Evolutionary conservation across 164 flowering plant genomes (phyloP), one percentile per base, ranked within the genome.

Genomic region (Annona squamosa): DNA sequence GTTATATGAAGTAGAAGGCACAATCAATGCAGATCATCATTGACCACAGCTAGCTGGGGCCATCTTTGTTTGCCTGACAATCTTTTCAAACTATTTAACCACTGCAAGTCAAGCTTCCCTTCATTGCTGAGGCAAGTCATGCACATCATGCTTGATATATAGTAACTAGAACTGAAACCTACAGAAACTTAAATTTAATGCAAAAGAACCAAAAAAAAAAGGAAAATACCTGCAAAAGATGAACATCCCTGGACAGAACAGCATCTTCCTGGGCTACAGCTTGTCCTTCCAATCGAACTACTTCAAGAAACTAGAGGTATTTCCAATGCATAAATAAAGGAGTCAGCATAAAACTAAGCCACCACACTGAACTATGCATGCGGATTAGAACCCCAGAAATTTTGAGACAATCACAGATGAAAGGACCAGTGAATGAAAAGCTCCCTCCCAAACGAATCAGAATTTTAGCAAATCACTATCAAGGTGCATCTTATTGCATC

Each of bases 281-380:
- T 77, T 88, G 97, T 42, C 98, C 98, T 82, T 92, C 98, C 71
- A 92, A 89, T 18, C 97, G 88, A 64, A 94, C 81, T 62, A 94
- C 88, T 84, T 94, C 98, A 73, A 94, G 91, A 82, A 88, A 74
- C 98, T 94, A 65, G 87, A 41, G 63, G 70, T 12, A 76, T 66
- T 71, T 43, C 44, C 48, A 41, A 59, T 61, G 52, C 47, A 63
- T 16, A 13, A 71, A 45, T 45, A 66, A 17, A 70, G 19, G 44
- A 67, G 48, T 68, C 48, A 71, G 63, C 7, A 26, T 42, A 19
- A 19, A 68, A 59, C 9, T 52, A 52, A 16, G 13, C 59, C 9
- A 52, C 9, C 13, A 42, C 41, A 6, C 3, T 63, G 6, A 46
- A 12, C 5, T 16, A 46, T 18, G 37, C 1, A 16, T 16, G 18